Evolutionary conservation across 805 yeast genomes (phyloP).

Genomic region (Yamadazyma akitaensis): DNA sequence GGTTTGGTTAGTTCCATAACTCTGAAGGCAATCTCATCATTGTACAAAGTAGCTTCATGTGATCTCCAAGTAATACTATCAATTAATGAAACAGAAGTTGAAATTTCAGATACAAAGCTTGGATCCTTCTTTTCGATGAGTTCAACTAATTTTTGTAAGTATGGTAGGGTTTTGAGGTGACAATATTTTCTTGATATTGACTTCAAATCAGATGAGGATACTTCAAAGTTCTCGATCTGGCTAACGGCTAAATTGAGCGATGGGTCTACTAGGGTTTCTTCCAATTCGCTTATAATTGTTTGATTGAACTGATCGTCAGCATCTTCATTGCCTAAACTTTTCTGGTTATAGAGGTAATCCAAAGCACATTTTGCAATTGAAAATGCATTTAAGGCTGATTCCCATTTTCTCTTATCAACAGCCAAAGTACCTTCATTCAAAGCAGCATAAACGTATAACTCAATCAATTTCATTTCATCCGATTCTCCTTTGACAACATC

Average conservation of each 20-base stretch:
- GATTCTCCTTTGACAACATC: conserved; percentile 38
- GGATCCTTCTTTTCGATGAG: conserved; percentile 39
- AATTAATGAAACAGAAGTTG: conserved; percentile 24
- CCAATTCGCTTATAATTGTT: conserved; percentile 50
- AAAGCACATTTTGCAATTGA: conserved; percentile 62
- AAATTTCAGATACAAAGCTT: conserved; percentile 31
- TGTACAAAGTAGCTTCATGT: conserved; percentile 58
- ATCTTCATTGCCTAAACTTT: conserved; percentile 18
- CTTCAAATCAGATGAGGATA: conserved; percentile 43
- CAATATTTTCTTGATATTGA: conserved; percentile 46
- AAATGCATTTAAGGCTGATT: conserved; percentile 45
- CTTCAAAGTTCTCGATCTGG: conserved; percentile 31
- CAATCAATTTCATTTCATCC: conserved; percentile 26
- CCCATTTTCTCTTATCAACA: conserved; percentile 56
- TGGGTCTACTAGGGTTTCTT: conserved; percentile 63
- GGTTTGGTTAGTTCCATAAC: conserved; percentile 40
- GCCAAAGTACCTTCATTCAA: conserved; percentile 51
- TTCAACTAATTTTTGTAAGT: conserved; percentile 27
- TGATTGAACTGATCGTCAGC: conserved; percentile 18
- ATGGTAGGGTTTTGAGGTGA: conserved; percentile 26
- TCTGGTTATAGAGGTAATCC: conserved; percentile 40
- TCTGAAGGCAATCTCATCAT: conserved; percentile 68
- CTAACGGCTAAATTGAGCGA: conserved; percentile 53
- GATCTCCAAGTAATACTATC: conserved; percentile 47
- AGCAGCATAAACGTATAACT: conserved; percentile 38